Percentiles rank a stretch among this genome's conserved stretches.
These are phyloP conservation scores for Xylaria sp. DNA, from an alignment of 2,329 filamentous ascomycete genomes.

Conservation along the genomic window DNA sequence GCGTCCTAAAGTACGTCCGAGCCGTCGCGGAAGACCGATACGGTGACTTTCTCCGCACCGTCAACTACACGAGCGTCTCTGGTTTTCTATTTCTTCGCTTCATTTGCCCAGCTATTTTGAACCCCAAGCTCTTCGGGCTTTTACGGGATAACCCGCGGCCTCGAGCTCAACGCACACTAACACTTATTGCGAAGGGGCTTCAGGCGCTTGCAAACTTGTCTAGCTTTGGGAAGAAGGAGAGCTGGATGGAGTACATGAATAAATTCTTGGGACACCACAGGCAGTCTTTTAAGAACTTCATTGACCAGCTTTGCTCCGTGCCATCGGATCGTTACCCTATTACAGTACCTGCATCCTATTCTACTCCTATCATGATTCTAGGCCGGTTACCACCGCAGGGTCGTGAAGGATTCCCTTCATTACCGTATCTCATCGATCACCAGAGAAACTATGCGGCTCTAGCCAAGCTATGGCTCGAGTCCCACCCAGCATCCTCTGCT, in stretches of 20 bases:
- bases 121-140: constrained; percentile 91
- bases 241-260: constrained; percentile 99
- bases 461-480: constrained; percentile 81
- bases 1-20: constrained; percentile 89
- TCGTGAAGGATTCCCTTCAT: constrained; percentile 89
- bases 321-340: constrained; percentile 74
- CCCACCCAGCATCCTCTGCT: constrained; percentile 51
- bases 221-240: constrained; percentile 91
- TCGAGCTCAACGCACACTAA: constrained; percentile 86
- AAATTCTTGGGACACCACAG: constrained; percentile 80
- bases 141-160: constrained; percentile 83
- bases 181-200: constrained; percentile 89
- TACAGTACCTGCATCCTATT: constrained; percentile 83
- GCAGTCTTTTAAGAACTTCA: constrained; percentile 83
- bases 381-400: constrained; percentile 81
- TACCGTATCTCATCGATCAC: constrained; percentile 93
- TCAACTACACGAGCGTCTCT: constrained; percentile 92
- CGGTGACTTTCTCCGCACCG: constrained; percentile 88
- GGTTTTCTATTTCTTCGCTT: constrained; percentile 95
- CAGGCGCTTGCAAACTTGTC: constrained; percentile 92
- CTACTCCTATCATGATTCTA: constrained; percentile 90
- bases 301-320: constrained; percentile 87
- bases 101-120: constrained; percentile 95
- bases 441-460: constrained; percentile 85
- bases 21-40: constrained; percentile 95